Percentiles rank a stretch among this genome's conserved stretches.
Conservation (phyloP, 2,329 filamentous ascomycete genomes). For the Talaromyces pinophilus region DNA sequence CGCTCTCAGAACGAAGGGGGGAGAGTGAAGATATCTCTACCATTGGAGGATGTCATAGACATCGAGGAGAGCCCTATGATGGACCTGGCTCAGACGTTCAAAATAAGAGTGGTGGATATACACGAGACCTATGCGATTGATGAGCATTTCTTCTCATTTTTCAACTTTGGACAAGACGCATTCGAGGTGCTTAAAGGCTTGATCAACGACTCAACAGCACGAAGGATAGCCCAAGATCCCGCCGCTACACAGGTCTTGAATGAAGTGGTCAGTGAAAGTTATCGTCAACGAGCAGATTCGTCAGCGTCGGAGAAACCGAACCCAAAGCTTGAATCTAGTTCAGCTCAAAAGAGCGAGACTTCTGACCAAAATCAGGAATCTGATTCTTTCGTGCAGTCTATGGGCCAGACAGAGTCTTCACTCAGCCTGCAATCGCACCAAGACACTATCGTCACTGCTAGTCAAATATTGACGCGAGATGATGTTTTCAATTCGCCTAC, state of each 20-base stretch:
- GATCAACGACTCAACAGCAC: slow-evolving; percentile 63
- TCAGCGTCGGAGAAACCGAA: slow-evolving; percentile 2
- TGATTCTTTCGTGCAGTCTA: slow-evolving; percentile 73
- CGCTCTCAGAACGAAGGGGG: slow-evolving; percentile 94
- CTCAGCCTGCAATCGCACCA: slow-evolving; percentile 69
- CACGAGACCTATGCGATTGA: slow-evolving; percentile 94
- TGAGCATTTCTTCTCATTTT: slow-evolving; percentile 98
- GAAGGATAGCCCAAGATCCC: slow-evolving; percentile 41
- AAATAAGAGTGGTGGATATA: slow-evolving; percentile 88
- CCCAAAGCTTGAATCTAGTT: slow-evolving; percentile 35
- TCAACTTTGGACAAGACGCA: slow-evolving; percentile 80
- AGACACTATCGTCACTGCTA: slow-evolving; percentile 76
- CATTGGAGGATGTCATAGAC: slow-evolving; percentile 85
- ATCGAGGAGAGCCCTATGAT: slow-evolving; percentile 89
- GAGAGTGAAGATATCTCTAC: slow-evolving; percentile 92
- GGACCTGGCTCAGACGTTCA: slow-evolving; percentile 90
- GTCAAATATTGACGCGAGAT: slow-evolving; percentile 83
- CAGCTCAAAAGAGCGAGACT: slow-evolving; percentile 63
- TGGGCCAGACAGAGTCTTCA: slow-evolving; percentile 74
- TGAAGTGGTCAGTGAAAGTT: slow-evolving; percentile 22
- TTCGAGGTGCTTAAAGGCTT: slow-evolving; percentile 74
- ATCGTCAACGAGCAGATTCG: slow-evolving; percentile 15
- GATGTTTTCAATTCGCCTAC: slow-evolving; percentile 85
- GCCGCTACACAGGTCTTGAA: slow-evolving; percentile 25
- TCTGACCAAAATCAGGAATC: slow-evolving; percentile 62